Evolutionary conservation across 179 eudicot species (phyloP).

Genomic region (Sideroxylon spinosum): DNA sequence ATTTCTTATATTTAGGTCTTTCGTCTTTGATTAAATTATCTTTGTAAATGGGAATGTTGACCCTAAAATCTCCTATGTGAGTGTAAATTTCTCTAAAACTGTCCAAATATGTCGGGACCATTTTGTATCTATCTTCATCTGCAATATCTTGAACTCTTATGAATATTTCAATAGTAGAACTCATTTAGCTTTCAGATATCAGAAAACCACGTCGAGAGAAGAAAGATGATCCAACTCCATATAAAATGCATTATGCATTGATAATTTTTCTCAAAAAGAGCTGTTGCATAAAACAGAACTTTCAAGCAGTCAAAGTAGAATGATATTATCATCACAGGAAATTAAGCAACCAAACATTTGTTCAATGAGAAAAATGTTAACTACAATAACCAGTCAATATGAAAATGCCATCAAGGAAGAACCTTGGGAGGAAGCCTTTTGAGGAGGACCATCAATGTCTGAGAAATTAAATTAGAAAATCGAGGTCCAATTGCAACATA

Average conservation of each 20-base stretch:
- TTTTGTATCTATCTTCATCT: background rate
- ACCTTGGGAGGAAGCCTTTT: conserved; percentile 24
- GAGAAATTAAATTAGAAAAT: conserved; percentile 88
- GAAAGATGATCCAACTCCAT: background rate
- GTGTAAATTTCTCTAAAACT: background rate
- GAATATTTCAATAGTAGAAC: background rate
- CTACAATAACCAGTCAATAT: background rate
- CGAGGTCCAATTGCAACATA: conserved; percentile 96
- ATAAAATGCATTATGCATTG: background rate
- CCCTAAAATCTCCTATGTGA: background rate
- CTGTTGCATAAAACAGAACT: background rate
- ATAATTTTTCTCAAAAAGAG: background rate
- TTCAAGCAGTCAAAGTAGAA: background rate
- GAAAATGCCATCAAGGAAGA: conserved; percentile 8
- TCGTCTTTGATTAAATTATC: background rate
- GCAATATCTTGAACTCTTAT: background rate
- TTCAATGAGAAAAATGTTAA: background rate
- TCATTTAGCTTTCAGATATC: background rate
- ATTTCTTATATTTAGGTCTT: background rate
- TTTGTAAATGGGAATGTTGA: background rate
- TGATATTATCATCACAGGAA: background rate
- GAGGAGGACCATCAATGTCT: conserved; percentile 14
- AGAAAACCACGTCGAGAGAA: background rate
- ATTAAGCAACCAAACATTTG: background rate
- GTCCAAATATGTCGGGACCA: background rate